Percentiles rank a stretch among this genome's conserved stretches.
Conservation (phyloP, 2,329 filamentous ascomycete genomes). For the Exophiala aquamarina region DNA sequence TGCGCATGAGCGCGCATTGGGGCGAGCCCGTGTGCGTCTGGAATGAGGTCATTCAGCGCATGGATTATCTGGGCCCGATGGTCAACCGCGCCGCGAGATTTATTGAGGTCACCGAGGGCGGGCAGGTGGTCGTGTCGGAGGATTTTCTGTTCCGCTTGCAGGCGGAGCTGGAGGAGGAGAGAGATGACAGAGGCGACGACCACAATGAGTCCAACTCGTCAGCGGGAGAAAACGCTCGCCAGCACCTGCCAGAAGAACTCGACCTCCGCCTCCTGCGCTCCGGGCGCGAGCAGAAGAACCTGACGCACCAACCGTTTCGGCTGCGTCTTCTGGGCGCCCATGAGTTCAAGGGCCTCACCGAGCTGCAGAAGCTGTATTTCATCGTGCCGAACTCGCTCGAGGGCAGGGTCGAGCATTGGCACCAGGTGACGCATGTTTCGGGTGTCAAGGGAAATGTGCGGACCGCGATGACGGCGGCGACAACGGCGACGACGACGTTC, state of each 20-base stretch:
- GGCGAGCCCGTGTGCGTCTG: slow-evolving; percentile 24
- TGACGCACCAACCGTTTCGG: slow-evolving; percentile 20
- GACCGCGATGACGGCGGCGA: not conserved
- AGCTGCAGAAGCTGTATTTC: slow-evolving; percentile 24
- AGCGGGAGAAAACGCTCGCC: too few relatives aligned
- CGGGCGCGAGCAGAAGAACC: slow-evolving; percentile 7
- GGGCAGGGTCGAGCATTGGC: slow-evolving; percentile 23
- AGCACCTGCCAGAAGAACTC: slow-evolving; percentile 1
- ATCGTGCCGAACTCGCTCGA: slow-evolving; percentile 22
- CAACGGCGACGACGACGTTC: too few relatives aligned
- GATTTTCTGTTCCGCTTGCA: slow-evolving; percentile 22
- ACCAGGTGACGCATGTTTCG: slow-evolving; percentile 21
- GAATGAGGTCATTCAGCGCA: slow-evolving; percentile 26
- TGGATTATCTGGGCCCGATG: slow-evolving; percentile 27
- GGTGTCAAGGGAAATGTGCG: slow-evolving; percentile 23
- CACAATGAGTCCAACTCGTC: not conserved
- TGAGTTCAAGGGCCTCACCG: slow-evolving; percentile 21
- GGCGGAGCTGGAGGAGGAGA: slow-evolving; percentile 11
- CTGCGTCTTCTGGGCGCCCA: slow-evolving; percentile 21
- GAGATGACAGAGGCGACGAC: too few relatives aligned
- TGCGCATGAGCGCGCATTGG: slow-evolving; percentile 26
- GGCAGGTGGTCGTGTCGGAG: slow-evolving; percentile 24
- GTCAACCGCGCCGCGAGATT: slow-evolving; percentile 27
- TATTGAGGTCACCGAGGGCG: slow-evolving; percentile 25
- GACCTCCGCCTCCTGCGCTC: slow-evolving; percentile 11